Percentiles rank a stretch among this genome's conserved stretches.
These are phyloP conservation scores for Marvania coccoides DNA, from an alignment of 139 green algal species.

Conservation along the genomic window DNA sequence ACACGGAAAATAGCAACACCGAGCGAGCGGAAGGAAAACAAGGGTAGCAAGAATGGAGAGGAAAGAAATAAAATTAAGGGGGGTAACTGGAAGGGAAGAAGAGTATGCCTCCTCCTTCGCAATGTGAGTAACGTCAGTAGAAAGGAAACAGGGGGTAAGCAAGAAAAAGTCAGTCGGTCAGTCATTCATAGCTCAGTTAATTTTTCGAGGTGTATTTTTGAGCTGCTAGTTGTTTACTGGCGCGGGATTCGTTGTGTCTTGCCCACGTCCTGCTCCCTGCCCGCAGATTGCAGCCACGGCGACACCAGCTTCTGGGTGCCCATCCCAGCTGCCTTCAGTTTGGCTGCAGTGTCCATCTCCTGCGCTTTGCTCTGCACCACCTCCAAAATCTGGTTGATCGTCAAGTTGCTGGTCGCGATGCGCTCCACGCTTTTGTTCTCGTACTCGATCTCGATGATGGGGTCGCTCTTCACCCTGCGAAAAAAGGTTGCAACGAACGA, in stretches of 20 bases:
- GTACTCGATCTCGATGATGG: constrained; percentile 24
- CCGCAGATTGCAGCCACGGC: background rate
- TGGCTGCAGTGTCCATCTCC: constrained; percentile 27
- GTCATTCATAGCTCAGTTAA: too few relatives aligned
- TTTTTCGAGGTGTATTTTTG: too few relatives aligned
- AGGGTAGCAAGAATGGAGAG: background rate
- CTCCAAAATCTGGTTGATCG: constrained; percentile 18
- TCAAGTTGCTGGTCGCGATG: constrained; percentile 20
- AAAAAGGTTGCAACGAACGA: background rate
- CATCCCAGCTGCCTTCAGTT: constrained; percentile 18
- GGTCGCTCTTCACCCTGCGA: constrained; percentile 19
- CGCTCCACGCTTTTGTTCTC: constrained; percentile 25
- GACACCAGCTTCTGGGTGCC: background rate
- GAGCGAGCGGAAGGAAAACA: too few relatives aligned
- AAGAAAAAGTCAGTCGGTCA: background rate
- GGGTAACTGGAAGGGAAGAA: too few relatives aligned
- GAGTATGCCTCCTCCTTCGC: too few relatives aligned
- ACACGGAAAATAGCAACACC: background rate
- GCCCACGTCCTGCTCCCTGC: background rate
- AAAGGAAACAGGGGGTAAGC: background rate
- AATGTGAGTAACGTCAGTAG: background rate
- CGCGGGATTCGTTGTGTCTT: background rate
- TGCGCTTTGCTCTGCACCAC: constrained; percentile 20
- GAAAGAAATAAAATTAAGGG: background rate
- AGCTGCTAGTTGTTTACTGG: background rate